Conservation (phyloP, 345 rosid genomes). For the Murraya koenigii region DNA sequence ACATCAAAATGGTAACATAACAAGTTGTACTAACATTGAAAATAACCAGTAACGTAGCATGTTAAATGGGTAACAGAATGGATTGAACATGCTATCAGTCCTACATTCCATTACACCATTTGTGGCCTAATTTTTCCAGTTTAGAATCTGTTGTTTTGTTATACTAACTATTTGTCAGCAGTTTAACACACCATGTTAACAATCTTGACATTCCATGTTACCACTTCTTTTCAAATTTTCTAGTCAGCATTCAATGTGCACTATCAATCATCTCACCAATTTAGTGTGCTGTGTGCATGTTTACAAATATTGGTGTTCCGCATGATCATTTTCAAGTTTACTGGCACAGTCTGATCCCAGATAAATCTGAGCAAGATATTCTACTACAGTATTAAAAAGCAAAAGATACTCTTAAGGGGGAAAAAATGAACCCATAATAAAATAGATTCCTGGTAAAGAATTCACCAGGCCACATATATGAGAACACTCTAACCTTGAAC, state of each 20-base stretch:
- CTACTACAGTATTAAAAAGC: background rate
- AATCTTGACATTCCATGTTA: background rate
- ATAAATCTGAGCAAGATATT: background rate
- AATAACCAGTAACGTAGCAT: background rate
- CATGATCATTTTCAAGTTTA: background rate
- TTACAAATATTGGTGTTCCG: background rate
- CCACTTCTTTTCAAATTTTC: background rate
- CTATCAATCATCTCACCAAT: background rate
- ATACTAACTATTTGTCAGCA: background rate
- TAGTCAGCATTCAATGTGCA: background rate
- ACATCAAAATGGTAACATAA: background rate
- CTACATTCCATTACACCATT: background rate
- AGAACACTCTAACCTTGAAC: slow-evolving; percentile 45
- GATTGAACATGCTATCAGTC: background rate
- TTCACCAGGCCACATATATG: background rate
- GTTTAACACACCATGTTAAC: background rate
- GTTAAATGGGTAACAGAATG: background rate
- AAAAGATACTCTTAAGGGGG: background rate
- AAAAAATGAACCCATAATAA: background rate
- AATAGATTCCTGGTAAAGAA: background rate
- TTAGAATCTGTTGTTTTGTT: background rate
- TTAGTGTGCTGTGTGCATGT: background rate
- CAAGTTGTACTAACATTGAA: background rate
- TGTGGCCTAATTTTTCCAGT: background rate
- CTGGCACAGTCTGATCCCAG: background rate